Base-by-base conservation (phyloP, 2,329 filamentous ascomycete species). In the Bisporella sp. region DNA sequence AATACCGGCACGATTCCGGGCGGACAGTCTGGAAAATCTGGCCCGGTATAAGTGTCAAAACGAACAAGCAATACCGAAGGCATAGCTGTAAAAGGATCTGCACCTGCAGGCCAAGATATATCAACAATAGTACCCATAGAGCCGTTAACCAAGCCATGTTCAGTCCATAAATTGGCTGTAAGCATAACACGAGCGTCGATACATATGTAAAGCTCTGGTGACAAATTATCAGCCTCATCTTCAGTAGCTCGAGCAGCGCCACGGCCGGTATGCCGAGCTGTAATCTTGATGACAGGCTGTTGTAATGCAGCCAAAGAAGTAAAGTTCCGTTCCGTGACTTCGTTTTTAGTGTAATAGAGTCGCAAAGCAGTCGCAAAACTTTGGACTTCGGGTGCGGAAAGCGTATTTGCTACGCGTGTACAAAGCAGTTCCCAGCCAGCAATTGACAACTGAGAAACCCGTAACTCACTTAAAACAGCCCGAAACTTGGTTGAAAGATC, bases 91-190 rank as follows among this genome's bases (percentile, higher is more conserved):
- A 3, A 21, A 21, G 21, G 21, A 2, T 2, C 3, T 21, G 21
- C 21, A 21, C 21, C 21, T 3, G 21, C 3, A 21, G 21, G 3
- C 21, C 21, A 21, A 3, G n/a, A 21, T 21, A 42, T 42, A 42
- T 42, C 4, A 42, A n/a, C 3, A 8, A 42, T 29, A 11, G 13
- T n/a, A 2, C 41, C 4, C 4, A 42, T 42, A 42, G 41, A 42
- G 8, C 41, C 13, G 29, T 42, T 42, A 3, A 42, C 41, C 8
- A 42, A 21, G 8, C 41, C 13, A n/a, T n/a, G 8, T 32, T 54
- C 51, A 6, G 48, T 53, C 51, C 39, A 53, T 5, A 53, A 31
- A 44, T 53, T 53, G 5, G 40, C 32, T 11, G 51, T 53, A 31
- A 53, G 48, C 48, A 53, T 53, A 29, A 53, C 45, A 37, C 44